phyloP scores from a whole-genome alignment of 345 rosid species.

The Moricandia arvensis region DNA sequence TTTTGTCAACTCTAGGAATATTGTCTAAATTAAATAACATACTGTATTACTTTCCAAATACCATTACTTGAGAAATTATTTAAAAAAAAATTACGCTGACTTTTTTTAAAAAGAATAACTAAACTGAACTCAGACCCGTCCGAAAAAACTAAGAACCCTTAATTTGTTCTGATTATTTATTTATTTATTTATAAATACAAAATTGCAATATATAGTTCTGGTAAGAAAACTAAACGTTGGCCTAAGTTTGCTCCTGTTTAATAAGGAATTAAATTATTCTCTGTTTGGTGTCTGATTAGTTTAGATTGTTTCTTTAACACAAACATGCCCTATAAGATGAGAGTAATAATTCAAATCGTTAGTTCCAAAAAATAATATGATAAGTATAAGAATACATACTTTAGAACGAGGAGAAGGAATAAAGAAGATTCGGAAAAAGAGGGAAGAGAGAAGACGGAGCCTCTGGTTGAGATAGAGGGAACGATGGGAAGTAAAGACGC shows the following conservation, averaged over 20 bases:
- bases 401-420: too few relatives aligned
- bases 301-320: neutral
- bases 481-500: too few relatives aligned
- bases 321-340: neutral
- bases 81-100: too few relatives aligned
- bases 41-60: neutral
- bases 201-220: neutral
- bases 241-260: neutral
- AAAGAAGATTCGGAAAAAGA: too few relatives aligned
- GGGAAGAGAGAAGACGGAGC: too few relatives aligned
- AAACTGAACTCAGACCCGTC: too few relatives aligned
- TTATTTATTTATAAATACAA: neutral
- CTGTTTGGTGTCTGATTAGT: neutral
- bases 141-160: too few relatives aligned
- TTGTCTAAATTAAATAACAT: neutral
- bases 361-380: too few relatives aligned
- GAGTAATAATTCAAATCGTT: neutral
- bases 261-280: neutral
- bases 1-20: neutral
- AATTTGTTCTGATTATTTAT: too few relatives aligned
- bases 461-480: too few relatives aligned
- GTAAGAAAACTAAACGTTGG: neutral
- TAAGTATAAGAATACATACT: too few relatives aligned
- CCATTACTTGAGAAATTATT: neutral
- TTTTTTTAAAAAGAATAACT: too few relatives aligned